phyloP scores from a whole-genome alignment of 1,284 basidiomycete genomes.

The Ustilago xerochloae region DNA sequence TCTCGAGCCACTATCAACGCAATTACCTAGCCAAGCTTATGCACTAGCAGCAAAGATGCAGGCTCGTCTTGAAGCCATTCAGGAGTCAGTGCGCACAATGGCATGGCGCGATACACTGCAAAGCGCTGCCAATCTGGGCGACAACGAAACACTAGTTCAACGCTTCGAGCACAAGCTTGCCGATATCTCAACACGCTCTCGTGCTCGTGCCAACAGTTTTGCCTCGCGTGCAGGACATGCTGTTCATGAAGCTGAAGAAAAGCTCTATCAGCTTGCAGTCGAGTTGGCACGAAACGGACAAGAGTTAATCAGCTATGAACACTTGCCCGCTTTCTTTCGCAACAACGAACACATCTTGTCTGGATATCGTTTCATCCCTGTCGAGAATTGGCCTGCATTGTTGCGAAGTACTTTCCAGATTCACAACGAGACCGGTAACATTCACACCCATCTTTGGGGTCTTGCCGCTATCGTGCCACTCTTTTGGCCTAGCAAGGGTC shows the following conservation, averaged over 20 bases:
- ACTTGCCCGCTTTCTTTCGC: conserved; percentile 63
- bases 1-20: conserved; percentile 38
- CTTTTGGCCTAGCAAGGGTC: conserved; percentile 62
- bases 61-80: conserved; percentile 43
- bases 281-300: conserved; percentile 61
- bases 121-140: conserved; percentile 9
- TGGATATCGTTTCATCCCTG: conserved; percentile 67
- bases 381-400: conserved; percentile 54
- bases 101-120: conserved; percentile 49
- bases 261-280: conserved; percentile 57
- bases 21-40: conserved; percentile 38
- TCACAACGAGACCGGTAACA: conserved; percentile 68
- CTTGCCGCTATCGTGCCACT: conserved; percentile 57
- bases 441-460: conserved; percentile 65
- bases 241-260: conserved; percentile 61
- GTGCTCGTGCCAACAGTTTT: conserved; percentile 42
- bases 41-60: conserved; percentile 52
- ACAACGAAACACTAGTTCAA: conserved; percentile 10
- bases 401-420: conserved; percentile 63
- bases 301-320: conserved; percentile 58
- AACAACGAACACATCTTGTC: conserved; percentile 67
- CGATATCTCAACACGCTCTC: conserved; percentile 33
- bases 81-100: conserved; percentile 53
- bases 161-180: conserved; percentile 41
- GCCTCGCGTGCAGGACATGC: conserved; percentile 45